phyloP scores from a whole-genome alignment of 441 rosid species.

The Mallotus repandus region DNA sequence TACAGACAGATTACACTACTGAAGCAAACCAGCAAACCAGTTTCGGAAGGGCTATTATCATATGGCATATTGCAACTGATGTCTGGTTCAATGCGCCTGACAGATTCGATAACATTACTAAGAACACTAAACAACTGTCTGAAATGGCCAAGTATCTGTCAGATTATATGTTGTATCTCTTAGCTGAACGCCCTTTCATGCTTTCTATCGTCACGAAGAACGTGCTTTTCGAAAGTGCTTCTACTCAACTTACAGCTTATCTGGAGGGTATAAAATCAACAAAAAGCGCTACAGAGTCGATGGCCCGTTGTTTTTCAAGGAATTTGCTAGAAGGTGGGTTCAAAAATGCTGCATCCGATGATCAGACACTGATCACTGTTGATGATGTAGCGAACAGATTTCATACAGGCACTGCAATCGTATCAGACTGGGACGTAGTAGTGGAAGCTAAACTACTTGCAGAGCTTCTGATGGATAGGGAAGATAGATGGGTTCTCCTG shows the following conservation, averaged over 20 bases:
- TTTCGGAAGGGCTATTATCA: slow-evolving; percentile 15
- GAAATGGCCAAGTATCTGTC: background rate
- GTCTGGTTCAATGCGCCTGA: background rate
- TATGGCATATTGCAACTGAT: slow-evolving; percentile 22
- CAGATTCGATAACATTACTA: background rate
- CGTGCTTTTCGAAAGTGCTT: slow-evolving; percentile 11
- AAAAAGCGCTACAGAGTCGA: background rate
- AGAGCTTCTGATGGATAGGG: slow-evolving; percentile 6
- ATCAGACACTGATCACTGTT: background rate
- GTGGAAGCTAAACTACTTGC: slow-evolving; percentile 12
- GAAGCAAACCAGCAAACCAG: slow-evolving; percentile 22
- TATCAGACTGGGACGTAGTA: slow-evolving; percentile 9
- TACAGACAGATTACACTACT: slow-evolving; percentile 12
- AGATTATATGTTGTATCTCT: slow-evolving; percentile 14
- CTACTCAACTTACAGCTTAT: background rate
- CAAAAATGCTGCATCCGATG: background rate
- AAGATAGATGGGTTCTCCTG: slow-evolving; percentile 9
- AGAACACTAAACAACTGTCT: too few relatives aligned
- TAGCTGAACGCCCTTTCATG: slow-evolving; percentile 14
- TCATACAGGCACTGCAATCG: background rate
- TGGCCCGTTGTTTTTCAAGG: background rate
- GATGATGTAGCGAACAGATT: background rate
- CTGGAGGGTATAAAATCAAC: background rate
- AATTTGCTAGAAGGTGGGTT: background rate
- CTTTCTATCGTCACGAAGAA: slow-evolving; percentile 6